phyloP scores from a whole-genome alignment of 1,139 yeast species.

The Yamadazyma spencermartinsiae region DNA sequence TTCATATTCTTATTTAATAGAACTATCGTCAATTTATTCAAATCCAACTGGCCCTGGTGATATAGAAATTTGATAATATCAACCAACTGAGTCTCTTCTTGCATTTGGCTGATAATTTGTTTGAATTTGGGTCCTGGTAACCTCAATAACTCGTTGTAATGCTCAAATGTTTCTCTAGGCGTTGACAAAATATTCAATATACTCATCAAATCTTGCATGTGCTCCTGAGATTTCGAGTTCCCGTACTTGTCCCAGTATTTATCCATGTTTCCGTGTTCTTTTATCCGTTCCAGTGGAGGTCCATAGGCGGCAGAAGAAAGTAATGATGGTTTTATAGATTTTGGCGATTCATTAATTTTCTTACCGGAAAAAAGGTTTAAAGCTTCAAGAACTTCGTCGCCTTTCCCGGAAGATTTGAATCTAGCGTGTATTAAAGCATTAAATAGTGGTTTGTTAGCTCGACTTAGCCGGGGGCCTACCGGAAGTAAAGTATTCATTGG shows the following conservation, averaged over 20 bases:
- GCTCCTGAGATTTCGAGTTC: not conserved
- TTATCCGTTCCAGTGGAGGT: conserved; percentile 30
- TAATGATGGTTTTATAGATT: conserved; percentile 33
- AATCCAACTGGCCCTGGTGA: conserved; percentile 27
- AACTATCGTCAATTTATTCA: conserved; percentile 27
- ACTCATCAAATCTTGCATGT: conserved; percentile 20
- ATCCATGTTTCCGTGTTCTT: conserved; percentile 9
- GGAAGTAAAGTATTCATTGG: too few species aligned
- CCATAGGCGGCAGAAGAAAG: conserved; percentile 34
- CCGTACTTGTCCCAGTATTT: conserved; percentile 1
- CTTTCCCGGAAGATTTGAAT: too few species aligned
- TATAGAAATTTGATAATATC: conserved; percentile 29
- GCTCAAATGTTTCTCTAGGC: conserved; percentile 16
- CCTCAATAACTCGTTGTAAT: conserved; percentile 17
- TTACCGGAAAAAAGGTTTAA: conserved; percentile 37
- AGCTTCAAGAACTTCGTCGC: conserved; percentile 34
- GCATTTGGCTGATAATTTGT: conserved; percentile 21
- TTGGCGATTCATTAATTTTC: conserved; percentile 7
- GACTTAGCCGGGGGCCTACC: too few species aligned
- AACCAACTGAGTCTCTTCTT: conserved; percentile 27
- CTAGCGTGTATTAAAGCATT: not conserved
- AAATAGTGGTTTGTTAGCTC: too few species aligned
- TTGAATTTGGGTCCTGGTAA: conserved; percentile 17
- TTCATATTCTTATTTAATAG: conserved; percentile 29
- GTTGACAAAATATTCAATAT: conserved; percentile 19